A percentile compares a stretch with the other conserved stretches of the same genome.
These are phyloP conservation scores for Suhomyces coccinellae DNA, from an alignment of 1,139 yeast species.

Conservation along the genomic window DNA sequence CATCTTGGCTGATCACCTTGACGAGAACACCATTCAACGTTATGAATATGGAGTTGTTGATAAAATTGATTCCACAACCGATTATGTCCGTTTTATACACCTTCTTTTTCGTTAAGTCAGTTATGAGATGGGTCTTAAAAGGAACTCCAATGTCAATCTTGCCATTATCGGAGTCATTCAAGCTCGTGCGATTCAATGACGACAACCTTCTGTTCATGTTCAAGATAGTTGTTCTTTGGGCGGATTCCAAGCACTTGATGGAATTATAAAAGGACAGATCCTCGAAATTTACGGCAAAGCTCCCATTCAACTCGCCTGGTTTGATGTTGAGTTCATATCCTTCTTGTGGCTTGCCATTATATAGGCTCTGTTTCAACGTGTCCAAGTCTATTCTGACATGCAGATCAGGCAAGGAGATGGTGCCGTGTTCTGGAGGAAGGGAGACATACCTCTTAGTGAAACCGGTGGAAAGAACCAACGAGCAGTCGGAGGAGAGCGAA, in stretches of 20 bases:
- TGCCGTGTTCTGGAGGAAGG: slow-evolving; percentile 5
- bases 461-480: slow-evolving; percentile 40
- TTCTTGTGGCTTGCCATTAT: slow-evolving; percentile 17
- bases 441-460: slow-evolving; percentile 31
- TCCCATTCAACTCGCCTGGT: slow-evolving; percentile 45
- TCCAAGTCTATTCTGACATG: slow-evolving; percentile 29
- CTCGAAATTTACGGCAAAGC: slow-evolving; percentile 45
- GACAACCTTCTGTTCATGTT: slow-evolving; percentile 42
- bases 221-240: slow-evolving; percentile 33
- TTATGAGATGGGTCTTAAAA: slow-evolving; percentile 26
- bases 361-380: slow-evolving; percentile 29
- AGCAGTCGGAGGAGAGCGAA: slow-evolving; percentile 34
- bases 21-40: slow-evolving; percentile 77
- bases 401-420: not conserved
- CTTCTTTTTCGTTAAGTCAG: slow-evolving; percentile 18
- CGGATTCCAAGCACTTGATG: slow-evolving; percentile 32
- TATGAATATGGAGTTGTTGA: slow-evolving; percentile 62
- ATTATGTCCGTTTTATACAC: slow-evolving; percentile 54
- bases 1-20: slow-evolving; percentile 32
- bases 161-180: slow-evolving; percentile 33
- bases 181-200: slow-evolving; percentile 28
- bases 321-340: slow-evolving; percentile 18
- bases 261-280: slow-evolving; percentile 45
- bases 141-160: slow-evolving; percentile 41
- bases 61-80: slow-evolving; percentile 83